These are phyloP conservation scores for Cryptosporidium xiaoi DNA, from an alignment of 169 alveolate species.

Conservation along the genomic window DNA sequence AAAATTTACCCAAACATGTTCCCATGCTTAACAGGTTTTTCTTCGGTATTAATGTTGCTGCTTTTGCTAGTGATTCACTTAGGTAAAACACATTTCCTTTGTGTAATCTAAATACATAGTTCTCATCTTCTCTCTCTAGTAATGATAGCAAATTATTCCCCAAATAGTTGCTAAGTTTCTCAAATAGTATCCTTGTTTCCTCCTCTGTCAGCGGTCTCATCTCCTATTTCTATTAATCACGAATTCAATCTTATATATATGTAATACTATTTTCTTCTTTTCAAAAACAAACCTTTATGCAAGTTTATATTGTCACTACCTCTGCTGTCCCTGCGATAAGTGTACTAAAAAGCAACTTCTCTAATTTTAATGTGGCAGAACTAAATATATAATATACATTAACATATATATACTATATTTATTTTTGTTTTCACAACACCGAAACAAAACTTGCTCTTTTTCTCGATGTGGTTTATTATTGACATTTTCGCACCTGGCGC, in stretches of 20 bases:
- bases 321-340: no score
- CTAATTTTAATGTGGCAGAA: no score
- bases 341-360: no score
- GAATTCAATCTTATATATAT: no score
- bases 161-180: conserved; percentile 85
- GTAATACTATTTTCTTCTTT: no score
- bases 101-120: conserved; percentile 88
- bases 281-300: no score
- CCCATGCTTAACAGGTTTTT: conserved; percentile 89
- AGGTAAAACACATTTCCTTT: conserved; percentile 87
- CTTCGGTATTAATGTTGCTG: conserved; percentile 84
- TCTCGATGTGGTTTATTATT: conserved; percentile 4
- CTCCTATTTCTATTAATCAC: neutral
- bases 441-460: neutral
- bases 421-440: no score
- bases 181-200: conserved; percentile 87
- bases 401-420: no score
- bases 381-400: no score
- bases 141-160: conserved; percentile 86
- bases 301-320: neutral
- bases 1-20: conserved; percentile 92
- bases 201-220: conserved; percentile 92
- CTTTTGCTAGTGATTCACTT: conserved; percentile 83
- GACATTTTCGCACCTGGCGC: conserved; percentile 23
- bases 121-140: conserved; percentile 87